Evolutionary conservation across 768 basidiomycete species (phyloP).

Genomic region (Terana coerulea): DNA sequence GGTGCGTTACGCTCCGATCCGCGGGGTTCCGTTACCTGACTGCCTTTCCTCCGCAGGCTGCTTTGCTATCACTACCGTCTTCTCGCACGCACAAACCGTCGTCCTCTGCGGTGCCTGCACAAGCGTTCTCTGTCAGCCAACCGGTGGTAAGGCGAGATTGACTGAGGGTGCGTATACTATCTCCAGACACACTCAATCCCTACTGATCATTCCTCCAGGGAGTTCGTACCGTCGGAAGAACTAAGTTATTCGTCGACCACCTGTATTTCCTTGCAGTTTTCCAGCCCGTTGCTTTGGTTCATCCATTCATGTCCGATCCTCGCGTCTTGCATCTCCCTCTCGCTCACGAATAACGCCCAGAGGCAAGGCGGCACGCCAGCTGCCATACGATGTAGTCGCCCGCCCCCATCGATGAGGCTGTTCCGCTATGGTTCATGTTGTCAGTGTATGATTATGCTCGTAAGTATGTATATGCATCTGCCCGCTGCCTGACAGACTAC

Average conservation of each 20-base stretch:
- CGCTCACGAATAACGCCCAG: constrained; percentile 2
- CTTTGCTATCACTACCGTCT: constrained; percentile 94
- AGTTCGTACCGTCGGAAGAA: constrained; percentile 98
- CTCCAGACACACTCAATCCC: constrained; percentile 8
- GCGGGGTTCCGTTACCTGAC: not conserved
- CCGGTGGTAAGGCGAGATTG: constrained; percentile 95
- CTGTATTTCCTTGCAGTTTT: constrained; percentile 20
- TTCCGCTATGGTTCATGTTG: constrained; percentile 8
- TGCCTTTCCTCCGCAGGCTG: constrained; percentile 52
- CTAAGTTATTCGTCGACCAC: constrained; percentile 30
- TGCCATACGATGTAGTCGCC: constrained; percentile 7
- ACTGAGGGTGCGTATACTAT: constrained; percentile 77
- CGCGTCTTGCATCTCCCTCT: constrained; percentile 5
- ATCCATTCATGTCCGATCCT: constrained; percentile 9
- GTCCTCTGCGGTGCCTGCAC: constrained; percentile 92
- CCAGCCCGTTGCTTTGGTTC: constrained; percentile 12
- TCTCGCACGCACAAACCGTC: constrained; percentile 98
- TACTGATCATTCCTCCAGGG: constrained; percentile 42
- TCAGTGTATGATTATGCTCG: constrained; percentile 11
- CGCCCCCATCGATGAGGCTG: not conserved
- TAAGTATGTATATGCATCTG: constrained; percentile 3
- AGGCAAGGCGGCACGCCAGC: not conserved
- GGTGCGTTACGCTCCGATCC: constrained; percentile 45
- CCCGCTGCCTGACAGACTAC: not conserved
- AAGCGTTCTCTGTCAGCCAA: constrained; percentile 94